phyloP scores from a whole-genome alignment of 208 protist genomes.

The Jaenimonas drosophilae region DNA sequence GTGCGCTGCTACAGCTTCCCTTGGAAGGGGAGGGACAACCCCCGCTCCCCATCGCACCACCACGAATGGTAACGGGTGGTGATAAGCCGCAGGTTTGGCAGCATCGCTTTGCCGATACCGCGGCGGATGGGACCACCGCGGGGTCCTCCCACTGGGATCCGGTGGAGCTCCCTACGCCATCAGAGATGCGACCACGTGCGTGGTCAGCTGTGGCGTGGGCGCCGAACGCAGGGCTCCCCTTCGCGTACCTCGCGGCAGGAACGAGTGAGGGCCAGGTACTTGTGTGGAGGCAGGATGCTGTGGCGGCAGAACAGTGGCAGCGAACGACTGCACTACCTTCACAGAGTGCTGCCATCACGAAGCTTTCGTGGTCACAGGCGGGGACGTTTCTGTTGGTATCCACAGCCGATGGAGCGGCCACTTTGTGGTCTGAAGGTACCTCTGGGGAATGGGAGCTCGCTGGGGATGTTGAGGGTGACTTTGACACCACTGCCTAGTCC shows the following conservation, averaged over 20 bases:
- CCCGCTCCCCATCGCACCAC: constrained; percentile 33
- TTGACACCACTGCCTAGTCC: not conserved
- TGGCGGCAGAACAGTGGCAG: constrained; percentile 29
- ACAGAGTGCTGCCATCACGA: constrained; percentile 25
- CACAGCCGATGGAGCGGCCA: constrained; percentile 55
- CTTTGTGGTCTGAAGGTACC: constrained; percentile 64
- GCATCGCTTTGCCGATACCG: not conserved
- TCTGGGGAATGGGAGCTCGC: constrained; percentile 48
- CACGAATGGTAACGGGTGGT: constrained; percentile 75
- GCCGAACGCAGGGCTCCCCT: constrained; percentile 63
- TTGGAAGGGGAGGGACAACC: constrained; percentile 34
- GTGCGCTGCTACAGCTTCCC: constrained; percentile 49
- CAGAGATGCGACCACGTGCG: constrained; percentile 15
- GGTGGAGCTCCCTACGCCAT: constrained; percentile 25
- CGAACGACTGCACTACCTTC: constrained; percentile 4
- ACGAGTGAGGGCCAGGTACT: constrained; percentile 62
- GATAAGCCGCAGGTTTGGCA: constrained; percentile 54
- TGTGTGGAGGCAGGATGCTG: constrained; percentile 73
- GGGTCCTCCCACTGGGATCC: constrained; percentile 24
- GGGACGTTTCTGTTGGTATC: constrained; percentile 77
- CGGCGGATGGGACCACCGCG: constrained; percentile 1
- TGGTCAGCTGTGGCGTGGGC: constrained; percentile 76
- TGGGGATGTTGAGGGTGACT: constrained; percentile 25
- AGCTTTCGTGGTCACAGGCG: constrained; percentile 74
- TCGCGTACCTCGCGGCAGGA: constrained; percentile 75